Evolutionary conservation across 1,284 basidiomycete genomes (phyloP), one percentile per base, ranked within the genome.

Genomic region (Fomitopsis pinicola): DNA sequence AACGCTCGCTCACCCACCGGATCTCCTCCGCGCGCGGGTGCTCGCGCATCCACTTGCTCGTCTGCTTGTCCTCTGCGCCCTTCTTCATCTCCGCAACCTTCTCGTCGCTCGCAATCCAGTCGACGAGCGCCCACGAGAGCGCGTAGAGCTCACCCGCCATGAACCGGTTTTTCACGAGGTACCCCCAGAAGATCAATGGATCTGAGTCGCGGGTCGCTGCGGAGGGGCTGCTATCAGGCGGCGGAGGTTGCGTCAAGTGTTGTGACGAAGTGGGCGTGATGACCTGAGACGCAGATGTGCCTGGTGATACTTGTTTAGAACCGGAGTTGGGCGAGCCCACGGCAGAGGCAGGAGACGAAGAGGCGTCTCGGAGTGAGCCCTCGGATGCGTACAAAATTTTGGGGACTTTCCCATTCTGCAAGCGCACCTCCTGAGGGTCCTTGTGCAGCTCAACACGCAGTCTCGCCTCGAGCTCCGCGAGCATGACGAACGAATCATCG

Each of bases 141-240:
- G 89, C 95, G 74, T 99, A 99, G 62, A 95, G 77, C 75, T 99
- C 96, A 26, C 97, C 97, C 4, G 88, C 97, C 96, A 99, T 98
- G 77, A 98, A 98, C 59, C 81, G 80, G 71, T 96, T 93, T 66
- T 94, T 95, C 53, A 98, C 92, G 40, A 98, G 87, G 74, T 98
- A 97, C 3, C 95, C 95, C 94, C 95, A 98, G 75, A 95, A 96
- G 19, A 95, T 86, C 64, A 94, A 77, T 1, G 87, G 88, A 71
- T 95, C 91, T 38, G 82, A 75, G 52, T 10, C 10, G 14, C 1
- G 26, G 26, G 60, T 19, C 15, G 42, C 8, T 3, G 42, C 42
- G 17, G 42, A 19, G 22, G 44, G 19, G 58, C 53, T 4, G 58
- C 48, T 42, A 50, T 62, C 30, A n/a, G 61, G 44, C 3, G 30